A percentile compares a stretch with the other conserved stretches of the same genome.
These are phyloP conservation scores for Begonia peltatifolia DNA, from an alignment of 306 rosid species.

Conservation along the genomic window DNA sequence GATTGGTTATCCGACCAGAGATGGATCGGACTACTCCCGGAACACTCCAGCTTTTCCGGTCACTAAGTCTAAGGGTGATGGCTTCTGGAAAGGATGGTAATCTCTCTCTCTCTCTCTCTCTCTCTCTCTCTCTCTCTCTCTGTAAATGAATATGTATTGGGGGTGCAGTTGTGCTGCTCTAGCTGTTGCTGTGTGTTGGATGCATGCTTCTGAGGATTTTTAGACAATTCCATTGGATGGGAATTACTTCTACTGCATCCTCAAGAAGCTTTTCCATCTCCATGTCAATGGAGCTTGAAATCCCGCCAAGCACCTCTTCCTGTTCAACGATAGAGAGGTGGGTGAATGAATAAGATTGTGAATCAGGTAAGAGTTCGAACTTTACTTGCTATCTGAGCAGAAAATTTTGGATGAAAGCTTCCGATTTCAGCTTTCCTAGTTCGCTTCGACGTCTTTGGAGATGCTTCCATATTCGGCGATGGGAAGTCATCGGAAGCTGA, in stretches of 20 bases:
- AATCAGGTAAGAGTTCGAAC: not conserved
- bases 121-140: not conserved
- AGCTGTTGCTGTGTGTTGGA: conserved; percentile 72
- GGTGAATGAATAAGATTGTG: no score
- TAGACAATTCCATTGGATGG: no score
- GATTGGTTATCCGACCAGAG: conserved; percentile 10
- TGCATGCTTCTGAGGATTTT: conserved; percentile 35
- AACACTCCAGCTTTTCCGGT: conserved; percentile 12
- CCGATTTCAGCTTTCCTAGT: conserved; percentile 13
- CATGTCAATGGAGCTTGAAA: conserved; percentile 20
- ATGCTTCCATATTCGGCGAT: not conserved
- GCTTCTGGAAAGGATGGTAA: conserved; percentile 86
- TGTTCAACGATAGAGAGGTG: conserved; percentile 2
- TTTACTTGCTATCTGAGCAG: conserved; percentile 15
- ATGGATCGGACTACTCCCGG: conserved; percentile 17
- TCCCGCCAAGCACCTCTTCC: conserved; percentile 21
- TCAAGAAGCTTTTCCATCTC: conserved; percentile 51
- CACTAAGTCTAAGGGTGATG: conserved; percentile 67
- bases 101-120: conserved; percentile 1
- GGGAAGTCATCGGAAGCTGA: conserved; percentile 18
- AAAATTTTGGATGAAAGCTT: conserved; percentile 1
- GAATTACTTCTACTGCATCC: conserved; percentile 31
- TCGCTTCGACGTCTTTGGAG: conserved; percentile 10
- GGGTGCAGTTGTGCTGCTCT: conserved; percentile 53
- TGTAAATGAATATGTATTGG: not conserved